phyloP scores from a whole-genome alignment of 345 rosid species.

The Rhodomyrtus tomentosa region DNA sequence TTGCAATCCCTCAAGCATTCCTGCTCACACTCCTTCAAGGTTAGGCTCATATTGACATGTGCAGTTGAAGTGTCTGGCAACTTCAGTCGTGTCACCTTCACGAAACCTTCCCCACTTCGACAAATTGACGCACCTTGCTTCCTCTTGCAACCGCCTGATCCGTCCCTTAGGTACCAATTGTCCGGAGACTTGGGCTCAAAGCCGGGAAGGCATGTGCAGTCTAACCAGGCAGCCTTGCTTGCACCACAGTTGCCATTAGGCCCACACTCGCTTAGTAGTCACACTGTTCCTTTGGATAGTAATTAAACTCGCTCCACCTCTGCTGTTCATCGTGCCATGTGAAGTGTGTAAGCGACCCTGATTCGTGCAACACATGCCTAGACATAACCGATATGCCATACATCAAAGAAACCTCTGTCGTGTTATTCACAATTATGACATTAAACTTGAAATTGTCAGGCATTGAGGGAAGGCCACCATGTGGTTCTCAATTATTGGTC shows the following conservation, averaged over 20 bases:
- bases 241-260: conserved; percentile 29
- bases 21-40: conserved; percentile 3
- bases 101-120: conserved; percentile 36
- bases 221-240: conserved; percentile 3
- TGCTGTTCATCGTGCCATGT: conserved; percentile 29
- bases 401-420: conserved; percentile 15
- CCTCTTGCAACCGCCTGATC: conserved; percentile 37
- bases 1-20: conserved; percentile 15
- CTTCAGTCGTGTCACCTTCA: not conserved
- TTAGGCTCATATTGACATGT: not conserved
- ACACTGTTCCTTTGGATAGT: conserved; percentile 40
- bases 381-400: conserved; percentile 11
- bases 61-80: not conserved
- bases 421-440: conserved; percentile 9
- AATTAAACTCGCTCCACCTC: conserved; percentile 31
- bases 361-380: conserved; percentile 30
- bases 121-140: conserved; percentile 7
- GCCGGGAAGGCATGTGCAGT: conserved; percentile 52
- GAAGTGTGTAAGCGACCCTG: conserved; percentile 25
- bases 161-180: conserved; percentile 34
- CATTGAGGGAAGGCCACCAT: conserved; percentile 17
- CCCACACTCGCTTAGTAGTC: conserved; percentile 47
- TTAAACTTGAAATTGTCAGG: no score
- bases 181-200: conserved; percentile 26
- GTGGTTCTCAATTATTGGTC: conserved; percentile 50